These are phyloP conservation scores for Cochlearia excelsa DNA, from an alignment of 345 rosid genomes.

Conservation along the genomic window DNA sequence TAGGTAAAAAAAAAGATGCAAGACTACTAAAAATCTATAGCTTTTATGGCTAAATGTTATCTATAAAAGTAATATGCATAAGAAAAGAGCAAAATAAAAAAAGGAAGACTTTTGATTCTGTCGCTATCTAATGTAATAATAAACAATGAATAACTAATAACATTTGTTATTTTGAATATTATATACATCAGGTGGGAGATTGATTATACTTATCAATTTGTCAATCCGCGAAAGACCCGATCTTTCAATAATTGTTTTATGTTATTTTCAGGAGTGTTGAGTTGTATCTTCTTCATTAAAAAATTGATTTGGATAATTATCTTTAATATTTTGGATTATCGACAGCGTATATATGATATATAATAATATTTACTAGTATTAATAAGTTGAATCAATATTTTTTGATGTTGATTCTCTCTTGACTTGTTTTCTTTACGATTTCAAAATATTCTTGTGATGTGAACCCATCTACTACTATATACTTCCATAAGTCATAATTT, in stretches of 20 bases:
- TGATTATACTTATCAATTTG: constrained; percentile 2
- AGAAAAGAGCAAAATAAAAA: too few species aligned
- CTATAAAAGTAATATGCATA: too few species aligned
- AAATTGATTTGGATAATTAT: constrained; percentile 19
- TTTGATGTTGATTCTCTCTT: constrained; percentile 33
- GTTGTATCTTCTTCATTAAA: constrained; percentile 24
- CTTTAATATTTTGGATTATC: constrained; percentile 16
- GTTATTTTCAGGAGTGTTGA: constrained; percentile 26
- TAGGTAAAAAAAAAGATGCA: too few species aligned
- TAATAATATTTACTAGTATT: neutral
- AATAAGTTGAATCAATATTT: constrained; percentile 18
- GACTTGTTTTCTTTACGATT: constrained; percentile 38
- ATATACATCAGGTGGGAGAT: constrained; percentile 26
- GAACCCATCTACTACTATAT: constrained; percentile 27
- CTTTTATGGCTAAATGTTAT: neutral
- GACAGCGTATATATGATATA: constrained; percentile 6
- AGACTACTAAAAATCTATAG: too few species aligned
- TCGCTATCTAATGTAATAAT: neutral
- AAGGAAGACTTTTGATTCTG: neutral
- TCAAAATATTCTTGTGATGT: constrained; percentile 28
- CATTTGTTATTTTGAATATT: neutral
- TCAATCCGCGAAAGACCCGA: constrained; percentile 29
- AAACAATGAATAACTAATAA: neutral
- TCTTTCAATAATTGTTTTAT: constrained; percentile 15
- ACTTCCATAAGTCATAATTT: constrained; percentile 14